These are phyloP conservation scores for Rauvolfia tetraphylla DNA, from an alignment of 257 asterid genomes.

Conservation along the genomic window DNA sequence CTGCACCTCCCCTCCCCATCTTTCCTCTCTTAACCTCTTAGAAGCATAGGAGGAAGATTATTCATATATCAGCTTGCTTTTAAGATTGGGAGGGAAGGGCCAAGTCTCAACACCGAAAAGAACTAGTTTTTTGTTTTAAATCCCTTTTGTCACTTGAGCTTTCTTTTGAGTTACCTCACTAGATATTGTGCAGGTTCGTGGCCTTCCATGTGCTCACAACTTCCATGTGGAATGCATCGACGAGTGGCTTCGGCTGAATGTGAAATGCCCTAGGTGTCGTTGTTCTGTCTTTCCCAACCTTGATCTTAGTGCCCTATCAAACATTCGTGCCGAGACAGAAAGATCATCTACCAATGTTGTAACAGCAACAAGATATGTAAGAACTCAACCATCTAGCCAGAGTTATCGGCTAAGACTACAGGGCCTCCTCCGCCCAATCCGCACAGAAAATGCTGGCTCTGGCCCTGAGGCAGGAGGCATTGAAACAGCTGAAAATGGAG, in stretches of 20 bases:
- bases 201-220: slow-evolving; percentile 98
- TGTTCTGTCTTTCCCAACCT: slow-evolving; percentile 94
- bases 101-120: background rate
- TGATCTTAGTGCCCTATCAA: slow-evolving; percentile 81
- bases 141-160: background rate
- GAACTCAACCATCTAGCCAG: slow-evolving; percentile 73
- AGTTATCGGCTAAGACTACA: slow-evolving; percentile 75
- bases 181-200: slow-evolving; percentile 63
- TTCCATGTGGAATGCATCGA: slow-evolving; percentile 97
- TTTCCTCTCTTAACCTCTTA: background rate
- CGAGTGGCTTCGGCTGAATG: slow-evolving; percentile 90
- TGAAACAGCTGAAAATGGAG: slow-evolving; percentile 32
- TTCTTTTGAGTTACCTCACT: background rate
- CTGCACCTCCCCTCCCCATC: background rate
- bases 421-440: slow-evolving; percentile 65
- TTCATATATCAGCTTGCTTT: background rate
- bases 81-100: background rate
- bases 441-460: slow-evolving; percentile 34
- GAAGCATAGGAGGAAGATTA: background rate
- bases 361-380: slow-evolving; percentile 57
- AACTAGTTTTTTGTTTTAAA: background rate
- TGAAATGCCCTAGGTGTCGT: slow-evolving; percentile 95
- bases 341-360: slow-evolving; percentile 42
- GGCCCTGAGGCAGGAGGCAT: slow-evolving; percentile 28
- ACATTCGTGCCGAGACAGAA: slow-evolving; percentile 62